phyloP scores from a whole-genome alignment of 163 green algal genomes.

The Chlamydomonas reinhardtii region DNA sequence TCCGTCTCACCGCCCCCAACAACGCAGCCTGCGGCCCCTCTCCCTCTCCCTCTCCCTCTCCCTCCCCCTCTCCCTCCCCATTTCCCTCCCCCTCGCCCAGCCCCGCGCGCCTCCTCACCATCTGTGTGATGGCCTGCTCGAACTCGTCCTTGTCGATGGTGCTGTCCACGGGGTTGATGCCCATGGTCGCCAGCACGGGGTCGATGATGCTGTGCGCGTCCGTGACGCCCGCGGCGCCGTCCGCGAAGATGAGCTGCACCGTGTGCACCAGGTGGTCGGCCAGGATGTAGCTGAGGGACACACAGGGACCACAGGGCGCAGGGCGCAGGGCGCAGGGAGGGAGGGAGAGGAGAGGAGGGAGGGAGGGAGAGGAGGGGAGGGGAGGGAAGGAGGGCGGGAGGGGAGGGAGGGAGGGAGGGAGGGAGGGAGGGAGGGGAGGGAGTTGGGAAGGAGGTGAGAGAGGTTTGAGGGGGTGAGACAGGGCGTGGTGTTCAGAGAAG shows the following conservation, averaged over 20 bases:
- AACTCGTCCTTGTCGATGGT: constrained; percentile 46
- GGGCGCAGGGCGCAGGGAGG: no score
- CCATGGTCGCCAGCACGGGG: constrained; percentile 32
- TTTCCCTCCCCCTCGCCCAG: no score
- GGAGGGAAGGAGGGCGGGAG: not conserved
- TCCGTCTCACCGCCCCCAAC: no score
- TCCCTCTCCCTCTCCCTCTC: no score
- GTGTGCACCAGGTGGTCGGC: constrained; percentile 33
- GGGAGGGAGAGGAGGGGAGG: not conserved
- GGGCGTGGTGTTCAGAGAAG: no score
- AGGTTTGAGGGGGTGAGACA: no score
- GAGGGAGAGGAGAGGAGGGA: not conserved
- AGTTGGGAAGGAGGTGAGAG: no score
- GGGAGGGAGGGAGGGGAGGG: no score
- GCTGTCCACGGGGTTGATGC: constrained; percentile 22
- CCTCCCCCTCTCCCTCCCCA: no score
- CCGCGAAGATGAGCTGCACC: constrained; percentile 40
- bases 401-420: no score
- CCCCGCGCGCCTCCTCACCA: constrained; percentile 11
- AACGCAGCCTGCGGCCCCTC: no score
- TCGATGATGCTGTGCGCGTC: constrained; percentile 16
- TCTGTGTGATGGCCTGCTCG: constrained; percentile 16
- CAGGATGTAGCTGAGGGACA: constrained; percentile 29
- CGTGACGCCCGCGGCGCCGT: not conserved
- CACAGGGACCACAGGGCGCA: no score